A percentile compares a stretch with the other conserved stretches of the same genome.
Conservation (phyloP, 148 eudicot genomes). For the Diospyros lotus region DNA sequence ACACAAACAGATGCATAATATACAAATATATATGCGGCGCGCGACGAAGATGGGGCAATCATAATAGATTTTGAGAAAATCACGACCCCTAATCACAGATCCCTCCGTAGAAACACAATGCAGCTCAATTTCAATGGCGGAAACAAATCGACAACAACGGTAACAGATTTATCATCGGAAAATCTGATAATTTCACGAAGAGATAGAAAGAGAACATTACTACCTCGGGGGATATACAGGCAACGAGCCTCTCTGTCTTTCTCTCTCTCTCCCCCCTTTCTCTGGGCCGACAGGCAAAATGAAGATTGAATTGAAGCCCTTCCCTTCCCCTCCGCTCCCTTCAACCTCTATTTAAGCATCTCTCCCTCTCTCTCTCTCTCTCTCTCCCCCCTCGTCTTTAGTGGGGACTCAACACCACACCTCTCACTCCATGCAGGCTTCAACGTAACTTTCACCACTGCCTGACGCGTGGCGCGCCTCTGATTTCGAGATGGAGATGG, state of each 20-base stretch:
- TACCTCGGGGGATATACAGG: neutral
- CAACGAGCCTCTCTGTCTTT: neutral
- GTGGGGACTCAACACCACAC: neutral
- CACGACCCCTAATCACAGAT: neutral
- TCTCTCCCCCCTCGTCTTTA: neutral
- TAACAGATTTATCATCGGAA: neutral
- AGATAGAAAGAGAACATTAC: neutral
- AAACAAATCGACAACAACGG: neutral
- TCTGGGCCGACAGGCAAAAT: too few relatives aligned
- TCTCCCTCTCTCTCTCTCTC: conserved; percentile 7
- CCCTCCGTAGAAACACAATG: neutral
- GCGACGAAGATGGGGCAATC: neutral
- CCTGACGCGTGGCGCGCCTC: neutral
- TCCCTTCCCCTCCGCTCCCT: too few relatives aligned
- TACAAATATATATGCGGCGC: neutral
- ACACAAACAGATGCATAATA: neutral
- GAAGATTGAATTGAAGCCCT: too few relatives aligned
- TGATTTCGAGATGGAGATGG: too few relatives aligned
- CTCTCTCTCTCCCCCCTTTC: neutral
- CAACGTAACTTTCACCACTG: neutral
- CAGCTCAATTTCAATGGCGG: neutral
- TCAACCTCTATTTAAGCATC: neutral
- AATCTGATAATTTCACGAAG: neutral
- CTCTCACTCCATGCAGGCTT: conserved; percentile 8
- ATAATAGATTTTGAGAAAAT: neutral